phyloP scores from a whole-genome alignment of 305 asterid species.

The Nicotiana rustica region DNA sequence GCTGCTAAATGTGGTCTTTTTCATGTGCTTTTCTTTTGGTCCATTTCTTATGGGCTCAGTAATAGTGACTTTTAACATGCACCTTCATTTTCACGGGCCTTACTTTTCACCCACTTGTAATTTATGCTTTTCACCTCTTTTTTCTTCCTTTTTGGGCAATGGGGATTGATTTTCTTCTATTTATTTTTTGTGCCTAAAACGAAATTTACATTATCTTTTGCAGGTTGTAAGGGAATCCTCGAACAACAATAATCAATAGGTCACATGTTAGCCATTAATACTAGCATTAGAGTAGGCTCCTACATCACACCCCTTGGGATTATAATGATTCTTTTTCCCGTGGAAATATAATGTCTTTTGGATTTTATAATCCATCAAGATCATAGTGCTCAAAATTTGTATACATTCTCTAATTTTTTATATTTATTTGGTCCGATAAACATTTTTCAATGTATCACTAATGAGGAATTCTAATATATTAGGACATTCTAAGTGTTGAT shows the following conservation, averaged over 20 bases:
- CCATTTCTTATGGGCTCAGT: conserved; percentile 51
- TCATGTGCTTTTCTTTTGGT: conserved; percentile 46
- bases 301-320: too few species aligned
- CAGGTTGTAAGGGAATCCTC: too few species aligned
- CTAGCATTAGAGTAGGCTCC: too few species aligned
- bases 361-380: background rate
- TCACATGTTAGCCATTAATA: too few species aligned
- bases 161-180: background rate
- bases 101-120: conserved; percentile 27
- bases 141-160: background rate
- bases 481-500: background rate
- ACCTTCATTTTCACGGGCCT: conserved; percentile 49
- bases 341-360: background rate
- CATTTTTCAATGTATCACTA: background rate
- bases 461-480: background rate
- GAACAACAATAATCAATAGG: too few species aligned
- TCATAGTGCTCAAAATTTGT: background rate
- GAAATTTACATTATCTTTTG: background rate
- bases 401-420: background rate
- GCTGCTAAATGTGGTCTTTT: conserved; percentile 60
- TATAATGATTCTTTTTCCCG: background rate
- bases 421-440: too few species aligned
- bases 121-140: conserved; percentile 31
- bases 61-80: conserved; percentile 44
- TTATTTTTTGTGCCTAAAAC: too few species aligned